Conservation (phyloP, 345 rosid genomes). For the Zanthoxylum bungeanum region DNA sequence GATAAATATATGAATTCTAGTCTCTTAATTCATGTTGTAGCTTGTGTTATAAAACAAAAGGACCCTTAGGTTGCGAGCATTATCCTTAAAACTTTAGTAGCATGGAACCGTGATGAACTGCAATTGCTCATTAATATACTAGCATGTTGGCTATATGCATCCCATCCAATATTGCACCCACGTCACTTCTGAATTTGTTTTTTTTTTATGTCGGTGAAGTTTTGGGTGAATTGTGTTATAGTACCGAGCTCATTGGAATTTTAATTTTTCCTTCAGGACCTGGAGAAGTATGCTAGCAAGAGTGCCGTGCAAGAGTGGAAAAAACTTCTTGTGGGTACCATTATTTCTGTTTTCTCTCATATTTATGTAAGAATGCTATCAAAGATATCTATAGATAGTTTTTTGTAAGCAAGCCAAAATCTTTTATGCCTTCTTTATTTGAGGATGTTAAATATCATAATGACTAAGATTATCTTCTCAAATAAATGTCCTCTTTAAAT, state of each 20-base stretch:
- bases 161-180: neutral
- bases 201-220: neutral
- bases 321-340: conserved; percentile 68
- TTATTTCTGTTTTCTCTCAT: conserved; percentile 5
- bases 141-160: neutral
- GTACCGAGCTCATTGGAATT: neutral
- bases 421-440: neutral
- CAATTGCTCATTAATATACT: neutral
- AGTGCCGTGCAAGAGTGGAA: conserved; percentile 81
- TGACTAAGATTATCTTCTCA: neutral
- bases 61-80: neutral
- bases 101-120: neutral
- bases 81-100: neutral
- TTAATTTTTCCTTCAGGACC: conserved; percentile 52
- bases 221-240: neutral
- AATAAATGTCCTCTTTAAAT: neutral
- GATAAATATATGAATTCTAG: neutral
- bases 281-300: conserved; percentile 73
- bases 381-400: too few relatives aligned
- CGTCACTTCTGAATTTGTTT: neutral
- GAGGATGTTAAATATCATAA: neutral
- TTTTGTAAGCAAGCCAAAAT: neutral
- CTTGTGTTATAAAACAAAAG: neutral
- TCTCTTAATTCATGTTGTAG: neutral
- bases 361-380: too few relatives aligned